Conservation (phyloP, 2,329 filamentous ascomycete species). For the Hypoxylon sp. region DNA sequence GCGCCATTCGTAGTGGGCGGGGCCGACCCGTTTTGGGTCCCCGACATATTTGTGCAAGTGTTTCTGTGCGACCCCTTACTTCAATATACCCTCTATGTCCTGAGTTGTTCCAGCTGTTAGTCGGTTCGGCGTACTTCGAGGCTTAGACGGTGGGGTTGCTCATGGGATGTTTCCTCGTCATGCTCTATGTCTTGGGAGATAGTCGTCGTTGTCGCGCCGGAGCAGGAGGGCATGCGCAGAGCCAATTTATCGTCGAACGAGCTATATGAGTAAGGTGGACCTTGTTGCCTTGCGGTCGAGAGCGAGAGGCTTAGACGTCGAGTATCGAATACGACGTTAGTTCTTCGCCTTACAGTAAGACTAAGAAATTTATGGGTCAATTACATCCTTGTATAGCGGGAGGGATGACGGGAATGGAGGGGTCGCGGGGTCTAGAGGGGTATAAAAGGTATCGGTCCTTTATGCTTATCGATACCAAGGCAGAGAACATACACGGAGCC, state of each 20-base stretch:
- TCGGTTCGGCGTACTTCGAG: constrained; percentile 1
- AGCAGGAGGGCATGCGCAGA: not conserved
- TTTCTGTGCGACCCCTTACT: not conserved
- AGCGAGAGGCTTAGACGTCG: constrained; percentile 11
- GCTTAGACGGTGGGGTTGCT: constrained; percentile 13
- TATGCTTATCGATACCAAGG: constrained; percentile 22
- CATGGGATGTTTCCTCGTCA: constrained; percentile 25
- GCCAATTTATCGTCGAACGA: constrained; percentile 10
- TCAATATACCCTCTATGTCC: not conserved
- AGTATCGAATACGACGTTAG: constrained; percentile 30
- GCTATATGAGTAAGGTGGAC: constrained; percentile 36
- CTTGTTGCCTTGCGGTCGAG: constrained; percentile 16
- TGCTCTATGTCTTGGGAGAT: constrained; percentile 14
- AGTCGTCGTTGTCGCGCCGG: constrained; percentile 12
- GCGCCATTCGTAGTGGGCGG: constrained; percentile 30
- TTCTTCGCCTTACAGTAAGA: constrained; percentile 40
- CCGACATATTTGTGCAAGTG: constrained; percentile 16
- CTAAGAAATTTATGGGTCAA: constrained; percentile 30
- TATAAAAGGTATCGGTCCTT: constrained; percentile 16
- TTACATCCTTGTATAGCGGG: constrained; percentile 13
- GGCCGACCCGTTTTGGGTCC: constrained; percentile 24
- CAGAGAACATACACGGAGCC: constrained; percentile 1
- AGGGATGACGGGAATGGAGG: constrained; percentile 8
- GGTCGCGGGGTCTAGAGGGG: constrained; percentile 19
- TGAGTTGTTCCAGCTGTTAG: not conserved